Conservation (phyloP, 2,329 filamentous ascomycete genomes). For the Aspergillus cejpii region DNA sequence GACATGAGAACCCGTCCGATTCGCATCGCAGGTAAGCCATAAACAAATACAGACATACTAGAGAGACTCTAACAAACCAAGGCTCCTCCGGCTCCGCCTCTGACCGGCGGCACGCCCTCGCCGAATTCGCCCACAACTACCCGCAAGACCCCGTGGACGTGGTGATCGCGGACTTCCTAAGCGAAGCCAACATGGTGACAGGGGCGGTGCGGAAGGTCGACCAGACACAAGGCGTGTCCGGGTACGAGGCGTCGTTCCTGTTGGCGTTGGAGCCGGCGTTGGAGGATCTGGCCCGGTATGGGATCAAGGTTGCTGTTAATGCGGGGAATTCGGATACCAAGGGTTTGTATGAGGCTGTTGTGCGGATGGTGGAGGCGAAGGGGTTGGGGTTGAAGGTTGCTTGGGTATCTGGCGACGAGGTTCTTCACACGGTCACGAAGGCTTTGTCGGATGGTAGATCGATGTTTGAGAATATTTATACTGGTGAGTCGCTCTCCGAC, state of each 20-base stretch:
- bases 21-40: constrained; percentile 24
- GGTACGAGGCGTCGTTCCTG: constrained; percentile 49
- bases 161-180: constrained; percentile 45
- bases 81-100: constrained; percentile 43
- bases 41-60: neutral
- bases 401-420: constrained; percentile 46
- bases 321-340: constrained; percentile 41
- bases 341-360: constrained; percentile 36
- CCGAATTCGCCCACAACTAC: constrained; percentile 38
- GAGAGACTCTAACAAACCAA: constrained; percentile 6
- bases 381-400: constrained; percentile 43
- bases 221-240: constrained; percentile 32
- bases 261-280: constrained; percentile 42
- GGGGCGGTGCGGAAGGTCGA: constrained; percentile 33
- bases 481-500: constrained; percentile 28
- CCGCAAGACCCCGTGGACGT: constrained; percentile 43
- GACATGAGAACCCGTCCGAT: constrained; percentile 21
- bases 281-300: constrained; percentile 35
- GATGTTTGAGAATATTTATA: constrained; percentile 39
- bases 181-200: constrained; percentile 49
- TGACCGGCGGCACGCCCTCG: constrained; percentile 43
- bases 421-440: constrained; percentile 30
- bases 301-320: constrained; percentile 43
- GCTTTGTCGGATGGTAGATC: constrained; percentile 29
- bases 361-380: constrained; percentile 33